Conservation (phyloP, 345 rosid species). For the Boechera divaricarpa region DNA sequence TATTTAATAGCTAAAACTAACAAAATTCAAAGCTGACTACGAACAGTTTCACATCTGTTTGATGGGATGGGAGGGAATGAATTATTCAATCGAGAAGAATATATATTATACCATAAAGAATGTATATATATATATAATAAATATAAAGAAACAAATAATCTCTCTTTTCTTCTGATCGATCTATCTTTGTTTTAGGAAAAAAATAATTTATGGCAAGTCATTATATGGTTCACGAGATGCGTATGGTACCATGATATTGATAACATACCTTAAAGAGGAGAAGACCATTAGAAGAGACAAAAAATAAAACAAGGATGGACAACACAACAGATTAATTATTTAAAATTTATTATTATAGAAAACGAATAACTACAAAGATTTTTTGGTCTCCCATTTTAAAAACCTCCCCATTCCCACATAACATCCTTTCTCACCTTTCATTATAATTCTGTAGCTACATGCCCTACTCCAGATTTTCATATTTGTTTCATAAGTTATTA, state of each 20-base stretch:
- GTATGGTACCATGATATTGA: conserved; percentile 45
- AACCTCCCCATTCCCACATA: conserved; percentile 35
- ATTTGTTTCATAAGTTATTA: background rate
- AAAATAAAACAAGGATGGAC: conserved; percentile 35
- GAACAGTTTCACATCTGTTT: conserved; percentile 32
- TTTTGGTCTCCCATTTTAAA: conserved; percentile 46
- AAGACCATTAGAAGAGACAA: conserved; percentile 48
- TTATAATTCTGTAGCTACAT: conserved; percentile 19
- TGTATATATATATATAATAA: conserved; percentile 24
- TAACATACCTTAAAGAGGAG: conserved; percentile 39
- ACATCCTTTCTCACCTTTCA: conserved; percentile 22
- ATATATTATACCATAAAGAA: background rate
- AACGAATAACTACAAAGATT: conserved; percentile 34
- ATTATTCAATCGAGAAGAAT: conserved; percentile 22
- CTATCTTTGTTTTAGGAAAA: conserved; percentile 20
- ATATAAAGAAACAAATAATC: conserved; percentile 36
- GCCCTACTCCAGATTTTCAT: conserved; percentile 18
- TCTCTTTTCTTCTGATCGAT: conserved; percentile 29
- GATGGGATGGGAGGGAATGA: conserved; percentile 26
- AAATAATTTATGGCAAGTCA: conserved; percentile 36
- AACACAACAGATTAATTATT: conserved; percentile 25
- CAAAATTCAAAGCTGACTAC: conserved; percentile 26
- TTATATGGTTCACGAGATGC: conserved; percentile 51
- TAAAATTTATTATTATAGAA: background rate
- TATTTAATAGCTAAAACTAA: background rate